Percentiles rank a stretch among this genome's conserved stretches.
phyloP scores from a whole-genome alignment of 805 yeast species.

The Kazachstania taianensis region DNA sequence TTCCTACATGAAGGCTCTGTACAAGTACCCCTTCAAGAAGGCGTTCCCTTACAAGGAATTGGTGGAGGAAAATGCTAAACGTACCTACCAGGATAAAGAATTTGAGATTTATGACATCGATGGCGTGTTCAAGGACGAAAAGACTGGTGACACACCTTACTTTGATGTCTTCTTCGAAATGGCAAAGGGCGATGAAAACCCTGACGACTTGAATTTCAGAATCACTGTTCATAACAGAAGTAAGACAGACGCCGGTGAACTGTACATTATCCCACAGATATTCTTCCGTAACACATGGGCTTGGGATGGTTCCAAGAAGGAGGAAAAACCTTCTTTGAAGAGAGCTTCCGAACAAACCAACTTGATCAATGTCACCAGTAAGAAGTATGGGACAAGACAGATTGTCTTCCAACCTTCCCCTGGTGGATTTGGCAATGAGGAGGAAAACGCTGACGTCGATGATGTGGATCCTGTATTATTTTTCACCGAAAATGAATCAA shows the following conservation, averaged over 20 bases:
- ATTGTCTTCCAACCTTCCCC: conserved; percentile 81
- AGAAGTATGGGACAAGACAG: conserved; percentile 57
- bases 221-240: conserved; percentile 85
- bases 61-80: conserved; percentile 53
- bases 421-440: conserved; percentile 39
- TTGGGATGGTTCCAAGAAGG: conserved; percentile 52
- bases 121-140: conserved; percentile 49
- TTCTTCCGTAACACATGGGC: conserved; percentile 86
- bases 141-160: conserved; percentile 50
- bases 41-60: conserved; percentile 72
- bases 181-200: conserved; percentile 77
- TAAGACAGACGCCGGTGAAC: conserved; percentile 61
- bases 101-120: conserved; percentile 71
- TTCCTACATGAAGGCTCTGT: conserved; percentile 81
- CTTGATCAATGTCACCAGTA: conserved; percentile 53
- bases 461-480: conserved; percentile 70
- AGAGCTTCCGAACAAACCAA: conserved; percentile 30
- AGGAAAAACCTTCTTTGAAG: conserved; percentile 41
- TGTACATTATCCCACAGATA: conserved; percentile 77
- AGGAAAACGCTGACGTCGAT: conserved; percentile 15
- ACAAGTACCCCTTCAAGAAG: conserved; percentile 79
- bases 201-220: conserved; percentile 72
- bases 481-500: conserved; percentile 87
- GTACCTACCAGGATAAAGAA: conserved; percentile 62
- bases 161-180: conserved; percentile 83